Percentiles rank a stretch among this genome's conserved stretches.
phyloP scores from a whole-genome alignment of 345 rosid species.

The Erysimum cheiranthoides region DNA sequence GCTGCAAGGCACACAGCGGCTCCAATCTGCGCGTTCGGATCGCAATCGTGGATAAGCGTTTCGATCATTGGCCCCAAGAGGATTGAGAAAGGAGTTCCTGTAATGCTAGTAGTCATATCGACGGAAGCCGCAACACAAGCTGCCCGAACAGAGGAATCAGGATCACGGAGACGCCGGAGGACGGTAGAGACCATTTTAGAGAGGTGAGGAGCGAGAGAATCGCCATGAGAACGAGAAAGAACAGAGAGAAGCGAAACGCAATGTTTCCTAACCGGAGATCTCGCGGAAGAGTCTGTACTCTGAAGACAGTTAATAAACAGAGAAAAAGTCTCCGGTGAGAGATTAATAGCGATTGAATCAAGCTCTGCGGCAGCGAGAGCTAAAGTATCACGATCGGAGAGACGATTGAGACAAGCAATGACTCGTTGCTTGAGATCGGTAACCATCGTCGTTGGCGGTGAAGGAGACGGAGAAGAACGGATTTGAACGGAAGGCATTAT shows the following conservation, averaged over 20 bases:
- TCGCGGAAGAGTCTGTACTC: conserved; percentile 73
- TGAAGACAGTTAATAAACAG: conserved; percentile 77
- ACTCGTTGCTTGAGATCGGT: conserved; percentile 74
- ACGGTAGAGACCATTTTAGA: conserved; percentile 81
- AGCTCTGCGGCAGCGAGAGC: conserved; percentile 83
- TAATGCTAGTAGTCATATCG: conserved; percentile 69
- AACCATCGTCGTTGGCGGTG: conserved; percentile 42
- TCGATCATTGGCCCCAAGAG: conserved; percentile 73
- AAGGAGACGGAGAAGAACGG: conserved; percentile 46
- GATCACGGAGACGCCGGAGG: conserved; percentile 78
- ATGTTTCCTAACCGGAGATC: conserved; percentile 79
- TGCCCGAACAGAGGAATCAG: conserved; percentile 83
- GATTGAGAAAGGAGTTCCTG: conserved; percentile 60
- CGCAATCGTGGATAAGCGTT: conserved; percentile 67
- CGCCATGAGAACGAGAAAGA: conserved; percentile 80
- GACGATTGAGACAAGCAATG: conserved; percentile 85
- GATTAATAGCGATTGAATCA: conserved; percentile 72
- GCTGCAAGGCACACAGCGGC: conserved; percentile 86
- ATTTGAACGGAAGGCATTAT: conserved; percentile 50
- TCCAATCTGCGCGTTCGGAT: conserved; percentile 74
- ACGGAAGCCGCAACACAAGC: conserved; percentile 76
- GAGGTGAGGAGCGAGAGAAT: conserved; percentile 72
- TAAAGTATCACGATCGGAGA: conserved; percentile 92
- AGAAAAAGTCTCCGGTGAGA: conserved; percentile 64
- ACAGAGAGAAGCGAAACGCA: conserved; percentile 75